A percentile compares a stretch with the other conserved stretches of the same genome.
These are phyloP conservation scores for Allomyces arbusculus DNA, from an alignment of 192 early-diverging fungal species.

Conservation along the genomic window DNA sequence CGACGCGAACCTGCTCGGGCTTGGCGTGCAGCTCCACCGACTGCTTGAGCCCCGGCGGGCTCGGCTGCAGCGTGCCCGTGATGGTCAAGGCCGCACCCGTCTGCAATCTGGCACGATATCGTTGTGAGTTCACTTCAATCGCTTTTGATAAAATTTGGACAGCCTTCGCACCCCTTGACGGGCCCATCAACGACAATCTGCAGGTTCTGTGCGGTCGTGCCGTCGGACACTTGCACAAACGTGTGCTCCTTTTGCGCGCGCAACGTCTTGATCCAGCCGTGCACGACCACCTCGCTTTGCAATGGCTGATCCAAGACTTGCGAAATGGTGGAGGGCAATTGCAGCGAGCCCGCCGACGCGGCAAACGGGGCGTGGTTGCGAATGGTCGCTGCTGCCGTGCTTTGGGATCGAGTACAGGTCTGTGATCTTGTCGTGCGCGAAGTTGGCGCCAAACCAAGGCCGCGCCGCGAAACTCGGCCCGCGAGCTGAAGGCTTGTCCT, in stretches of 20 bases:
- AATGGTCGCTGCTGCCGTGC: too few relatives aligned
- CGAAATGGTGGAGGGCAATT: too few relatives aligned
- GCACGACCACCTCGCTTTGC: conserved; percentile 7
- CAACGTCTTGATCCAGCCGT: conserved; percentile 69
- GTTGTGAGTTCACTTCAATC: neutral
- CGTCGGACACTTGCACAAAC: conserved; percentile 62
- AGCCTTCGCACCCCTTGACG: conserved; percentile 6
- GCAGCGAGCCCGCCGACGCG: too few relatives aligned
- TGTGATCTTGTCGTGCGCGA: too few relatives aligned
- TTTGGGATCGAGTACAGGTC: too few relatives aligned
- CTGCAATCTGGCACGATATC: conserved; percentile 19
- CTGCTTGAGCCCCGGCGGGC: conserved; percentile 44
- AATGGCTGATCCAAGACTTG: too few relatives aligned
- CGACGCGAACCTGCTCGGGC: conserved; percentile 13
- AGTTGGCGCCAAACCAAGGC: too few relatives aligned
- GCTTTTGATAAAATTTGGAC: too few relatives aligned
- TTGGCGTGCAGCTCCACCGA: conserved; percentile 43
- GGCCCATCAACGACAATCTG: conserved; percentile 33
- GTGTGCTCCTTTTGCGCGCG: conserved; percentile 54
- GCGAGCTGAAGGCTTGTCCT: too few relatives aligned
- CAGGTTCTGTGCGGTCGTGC: conserved; percentile 43
- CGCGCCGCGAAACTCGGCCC: too few relatives aligned
- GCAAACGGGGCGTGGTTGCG: too few relatives aligned
- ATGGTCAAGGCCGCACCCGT: conserved; percentile 56
- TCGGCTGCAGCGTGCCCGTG: conserved; percentile 40